Percentiles rank a stretch among this genome's conserved stretches.
phyloP scores from a whole-genome alignment of 768 basidiomycete species.

The Mycena filopes region DNA sequence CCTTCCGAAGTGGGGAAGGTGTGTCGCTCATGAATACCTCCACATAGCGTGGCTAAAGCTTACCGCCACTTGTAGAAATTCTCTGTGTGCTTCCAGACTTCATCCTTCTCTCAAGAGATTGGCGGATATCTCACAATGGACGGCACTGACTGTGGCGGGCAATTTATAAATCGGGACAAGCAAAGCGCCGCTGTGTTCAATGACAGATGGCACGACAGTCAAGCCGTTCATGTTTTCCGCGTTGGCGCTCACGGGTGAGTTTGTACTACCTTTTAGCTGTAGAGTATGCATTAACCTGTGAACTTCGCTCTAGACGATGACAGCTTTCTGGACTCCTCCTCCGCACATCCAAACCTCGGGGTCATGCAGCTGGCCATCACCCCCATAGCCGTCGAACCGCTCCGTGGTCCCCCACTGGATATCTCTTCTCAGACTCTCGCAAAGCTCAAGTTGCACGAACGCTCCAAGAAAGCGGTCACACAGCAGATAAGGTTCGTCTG shows the following conservation, averaged over 20 bases:
- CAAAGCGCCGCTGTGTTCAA: too few species aligned
- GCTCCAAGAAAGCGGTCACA: slow-evolving; percentile 29
- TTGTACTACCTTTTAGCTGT: neutral
- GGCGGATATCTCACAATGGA: too few species aligned
- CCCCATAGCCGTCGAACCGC: neutral
- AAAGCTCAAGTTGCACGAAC: slow-evolving; percentile 35
- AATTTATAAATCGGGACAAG: too few species aligned
- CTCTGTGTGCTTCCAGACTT: slow-evolving; percentile 26
- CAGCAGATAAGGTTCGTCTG: slow-evolving; percentile 21
- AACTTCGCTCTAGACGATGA: slow-evolving; percentile 34
- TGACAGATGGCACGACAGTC: too few species aligned
- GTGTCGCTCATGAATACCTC: too few species aligned
- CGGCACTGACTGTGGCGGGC: slow-evolving; percentile 18
- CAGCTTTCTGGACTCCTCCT: slow-evolving; percentile 16
- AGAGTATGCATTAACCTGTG: neutral
- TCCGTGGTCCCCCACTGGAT: too few species aligned
- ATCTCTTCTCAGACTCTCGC: slow-evolving; percentile 38
- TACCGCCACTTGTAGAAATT: slow-evolving; percentile 33
- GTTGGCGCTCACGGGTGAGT: slow-evolving; percentile 34
- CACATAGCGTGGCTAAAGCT: slow-evolving; percentile 30
- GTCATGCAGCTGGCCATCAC: neutral
- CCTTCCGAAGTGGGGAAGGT: slow-evolving; percentile 37
- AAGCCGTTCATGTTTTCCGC: slow-evolving; percentile 34
- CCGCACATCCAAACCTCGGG: neutral
- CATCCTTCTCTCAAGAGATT: neutral